A percentile compares a stretch with the other conserved stretches of the same genome.
These are phyloP conservation scores for Trichothecium roseum DNA, from an alignment of 2,329 filamentous ascomycete genomes.

Conservation along the genomic window DNA sequence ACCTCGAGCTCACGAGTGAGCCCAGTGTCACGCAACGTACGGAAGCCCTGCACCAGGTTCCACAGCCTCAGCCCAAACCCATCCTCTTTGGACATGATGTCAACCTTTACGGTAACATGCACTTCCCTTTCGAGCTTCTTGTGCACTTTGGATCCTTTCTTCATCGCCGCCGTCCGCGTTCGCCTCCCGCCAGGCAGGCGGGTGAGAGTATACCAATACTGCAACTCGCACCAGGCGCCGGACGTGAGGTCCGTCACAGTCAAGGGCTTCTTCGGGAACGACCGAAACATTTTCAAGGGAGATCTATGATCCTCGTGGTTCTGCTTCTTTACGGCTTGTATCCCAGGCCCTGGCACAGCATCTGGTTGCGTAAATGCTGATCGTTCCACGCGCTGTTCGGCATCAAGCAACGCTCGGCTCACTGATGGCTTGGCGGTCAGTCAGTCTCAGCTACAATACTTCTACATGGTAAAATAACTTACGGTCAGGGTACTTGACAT, in stretches of 20 bases:
- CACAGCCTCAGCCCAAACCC: conserved; percentile 72
- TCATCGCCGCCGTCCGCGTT: conserved; percentile 73
- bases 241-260: conserved; percentile 83
- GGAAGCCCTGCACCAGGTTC: conserved; percentile 82
- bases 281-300: conserved; percentile 70
- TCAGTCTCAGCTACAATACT: conserved; percentile 30
- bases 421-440: conserved; percentile 56
- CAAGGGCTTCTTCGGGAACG: conserved; percentile 65
- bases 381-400: conserved; percentile 7
- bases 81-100: conserved; percentile 68
- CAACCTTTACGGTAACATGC: conserved; percentile 64
- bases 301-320: conserved; percentile 26
- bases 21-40: conserved; percentile 60
- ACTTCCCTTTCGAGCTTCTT: conserved; percentile 77
- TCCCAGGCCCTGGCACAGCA: neutral
- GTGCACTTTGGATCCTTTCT: conserved; percentile 68
- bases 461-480: conserved; percentile 16
- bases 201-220: conserved; percentile 81
- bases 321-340: conserved; percentile 10
- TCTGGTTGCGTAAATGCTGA: neutral
- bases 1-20: conserved; percentile 69
- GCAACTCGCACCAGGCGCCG: conserved; percentile 91
- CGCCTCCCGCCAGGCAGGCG: conserved; percentile 62
- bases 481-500: conserved; percentile 43
- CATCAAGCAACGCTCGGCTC: conserved; percentile 29